Evolutionary conservation across 2,329 filamentous ascomycete species (phyloP).

Genomic region (Phyllosticta citribraziliensis): DNA sequence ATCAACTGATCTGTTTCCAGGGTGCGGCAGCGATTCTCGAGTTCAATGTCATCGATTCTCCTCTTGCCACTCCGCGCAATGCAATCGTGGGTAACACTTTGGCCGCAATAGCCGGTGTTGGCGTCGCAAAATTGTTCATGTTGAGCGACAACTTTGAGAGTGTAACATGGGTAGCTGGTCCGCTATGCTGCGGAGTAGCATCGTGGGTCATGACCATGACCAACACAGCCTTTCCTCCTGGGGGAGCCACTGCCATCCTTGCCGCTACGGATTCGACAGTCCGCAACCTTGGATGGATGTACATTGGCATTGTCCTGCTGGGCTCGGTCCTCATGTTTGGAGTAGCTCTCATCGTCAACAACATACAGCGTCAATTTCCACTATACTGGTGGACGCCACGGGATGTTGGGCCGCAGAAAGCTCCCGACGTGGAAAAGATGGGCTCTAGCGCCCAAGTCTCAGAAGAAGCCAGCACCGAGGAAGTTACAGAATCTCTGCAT

Average conservation of each 20-base stretch:
- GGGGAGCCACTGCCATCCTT: slow-evolving; percentile 39
- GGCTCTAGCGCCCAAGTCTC: slow-evolving; percentile 3
- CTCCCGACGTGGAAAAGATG: slow-evolving; percentile 5
- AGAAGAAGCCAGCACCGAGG: slow-evolving; percentile 13
- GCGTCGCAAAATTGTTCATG: slow-evolving; percentile 36
- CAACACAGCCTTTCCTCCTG: slow-evolving; percentile 41
- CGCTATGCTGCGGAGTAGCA: slow-evolving; percentile 33
- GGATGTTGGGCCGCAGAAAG: slow-evolving; percentile 21
- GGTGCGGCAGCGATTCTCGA: slow-evolving; percentile 39
- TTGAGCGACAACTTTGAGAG: slow-evolving; percentile 27
- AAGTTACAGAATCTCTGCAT: slow-evolving; percentile 9
- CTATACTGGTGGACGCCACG: slow-evolving; percentile 40
- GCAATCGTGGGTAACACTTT: slow-evolving; percentile 36
- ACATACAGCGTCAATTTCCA: slow-evolving; percentile 37
- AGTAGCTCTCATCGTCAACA: slow-evolving; percentile 36
- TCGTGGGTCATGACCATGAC: slow-evolving; percentile 38
- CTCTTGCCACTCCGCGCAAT: slow-evolving; percentile 39
- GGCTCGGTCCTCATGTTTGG: slow-evolving; percentile 33
- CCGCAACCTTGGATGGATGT: slow-evolving; percentile 37
- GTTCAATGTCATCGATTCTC: slow-evolving; percentile 38
- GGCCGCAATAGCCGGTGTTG: slow-evolving; percentile 35
- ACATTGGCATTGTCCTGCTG: slow-evolving; percentile 33
- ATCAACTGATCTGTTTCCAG: slow-evolving; percentile 14
- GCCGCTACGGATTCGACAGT: slow-evolving; percentile 32
- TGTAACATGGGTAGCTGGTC: slow-evolving; percentile 36